Base-by-base conservation (phyloP, 352 stramenopile genomes). In the Plasmopara halstedii region DNA sequence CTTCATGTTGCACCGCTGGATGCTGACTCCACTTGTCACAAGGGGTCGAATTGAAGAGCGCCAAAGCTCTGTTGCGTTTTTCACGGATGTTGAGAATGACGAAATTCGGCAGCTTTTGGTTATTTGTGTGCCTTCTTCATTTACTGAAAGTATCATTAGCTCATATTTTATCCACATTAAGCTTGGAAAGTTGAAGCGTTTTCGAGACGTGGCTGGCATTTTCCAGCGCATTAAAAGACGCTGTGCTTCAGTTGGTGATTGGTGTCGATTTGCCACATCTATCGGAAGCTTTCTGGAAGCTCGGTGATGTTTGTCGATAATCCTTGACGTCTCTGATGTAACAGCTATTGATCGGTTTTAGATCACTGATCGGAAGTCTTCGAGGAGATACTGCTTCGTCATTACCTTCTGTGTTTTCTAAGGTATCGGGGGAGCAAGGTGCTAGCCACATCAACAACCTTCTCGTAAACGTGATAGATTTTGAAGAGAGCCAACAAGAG, bases 401-500 rank as follows among this genome's bases (percentile, higher is more conserved):
- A 26, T 35, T 70, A 3, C 68, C 65, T 11, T 53, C 10, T 15
- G 35, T 83, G 11, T 71, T 86, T 9, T 53, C 49, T 21, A 58
- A 46, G 19, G 38, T 58, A 4, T 13, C 56, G 36, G 47, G 38
- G 22, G 72, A 88, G 53, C 62, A 60, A 35, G 62, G 57, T 13
- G 54, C 82, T 17, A 39, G 73, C 21, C 62, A 88, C 22, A 56
- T 89, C 37, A 81, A 61, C 52, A 92, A 91, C 23, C 50, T 94
- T n/a, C 55, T 94, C 14, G 67, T 71, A 25, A 91, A 92, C 38
- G 62, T 94, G 31, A 74, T 94, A 22, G 79, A 91, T 37, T 84
- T 94, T 18, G 78, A 91, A 41, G 78, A 87, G 42, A 92, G 73
- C 18, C 47, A 70, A 18, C 57, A 73, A 56, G 73, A 89, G 56